Evolutionary conservation across 106 monocot species (phyloP).

Genomic region (Apostasia shenzhenica): DNA sequence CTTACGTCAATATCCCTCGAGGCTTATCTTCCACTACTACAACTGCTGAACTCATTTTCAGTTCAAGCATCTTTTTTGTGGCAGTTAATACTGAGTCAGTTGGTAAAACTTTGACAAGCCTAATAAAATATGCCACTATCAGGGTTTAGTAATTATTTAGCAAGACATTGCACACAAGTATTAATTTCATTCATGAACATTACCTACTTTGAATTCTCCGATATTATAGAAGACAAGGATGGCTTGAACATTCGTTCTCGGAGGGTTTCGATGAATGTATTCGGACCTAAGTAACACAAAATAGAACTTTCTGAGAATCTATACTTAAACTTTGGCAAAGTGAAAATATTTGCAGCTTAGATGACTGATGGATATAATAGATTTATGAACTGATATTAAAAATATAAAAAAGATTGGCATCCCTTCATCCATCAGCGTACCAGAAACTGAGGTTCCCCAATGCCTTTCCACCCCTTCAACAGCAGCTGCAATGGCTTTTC

Average conservation of each 20-base stretch:
- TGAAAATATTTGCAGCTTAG: neutral
- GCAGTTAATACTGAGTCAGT: conserved; percentile 55
- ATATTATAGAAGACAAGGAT: conserved; percentile 46
- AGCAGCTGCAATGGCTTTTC: conserved; percentile 77
- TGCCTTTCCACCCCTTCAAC: conserved; percentile 73
- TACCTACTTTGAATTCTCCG: conserved; percentile 74
- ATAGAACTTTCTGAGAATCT: neutral
- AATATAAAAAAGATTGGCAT: neutral
- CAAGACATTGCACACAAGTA: neutral
- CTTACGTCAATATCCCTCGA: conserved; percentile 51
- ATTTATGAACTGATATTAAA: neutral
- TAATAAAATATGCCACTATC: conserved; percentile 10
- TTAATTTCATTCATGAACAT: conserved; percentile 22
- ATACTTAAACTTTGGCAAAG: neutral
- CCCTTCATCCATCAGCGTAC: conserved; percentile 12
- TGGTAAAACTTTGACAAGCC: conserved; percentile 45
- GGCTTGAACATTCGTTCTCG: conserved; percentile 59
- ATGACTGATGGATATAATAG: neutral
- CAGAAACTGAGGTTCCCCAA: conserved; percentile 59
- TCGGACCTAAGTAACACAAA: conserved; percentile 30
- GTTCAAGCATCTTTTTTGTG: conserved; percentile 64
- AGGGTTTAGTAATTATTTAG: neutral
- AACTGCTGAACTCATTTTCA: conserved; percentile 44
- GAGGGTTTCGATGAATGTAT: conserved; percentile 53
- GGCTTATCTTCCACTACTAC: conserved; percentile 55